Base-by-base conservation (phyloP, 495 filamentous ascomycete species). In the Hypoxylon fuscum region DNA sequence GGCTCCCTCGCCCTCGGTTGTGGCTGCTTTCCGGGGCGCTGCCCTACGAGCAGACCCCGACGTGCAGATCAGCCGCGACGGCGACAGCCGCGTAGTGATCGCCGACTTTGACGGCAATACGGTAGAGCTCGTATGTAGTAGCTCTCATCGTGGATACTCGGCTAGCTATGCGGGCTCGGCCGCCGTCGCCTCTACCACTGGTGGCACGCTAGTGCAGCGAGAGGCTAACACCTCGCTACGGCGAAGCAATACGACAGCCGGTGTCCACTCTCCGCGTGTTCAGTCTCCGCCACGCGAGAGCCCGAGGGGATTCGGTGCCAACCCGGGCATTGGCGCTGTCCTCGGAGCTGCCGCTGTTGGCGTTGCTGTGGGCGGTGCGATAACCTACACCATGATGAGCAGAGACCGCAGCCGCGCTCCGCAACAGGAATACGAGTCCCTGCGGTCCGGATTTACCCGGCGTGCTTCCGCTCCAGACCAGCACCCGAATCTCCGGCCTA, bases 321-420 rank as follows among this genome's bases (percentile, higher is more conserved):
- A 76, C 37, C 70, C 76, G 18, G 70, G 83, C 12, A 68, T 81
- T 9, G 83, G 86, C 32, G 86, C 87, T 1, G 76, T 96, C 17
- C 79, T 96, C 4, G 91, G 90, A 18, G 61, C 61, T 2, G 72
- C 74, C n/a, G 81, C 93, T 29, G 83, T 92, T 5, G 92, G 90
- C 20, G 92, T 88, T 17, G 90, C 89, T 11, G 84, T 89, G 2
- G 92, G 89, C 45, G 89, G 88, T 11, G 88, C 87, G 0, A 69
- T 92, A 32, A 88, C 89, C 1, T 94, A 93, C 70, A 86, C 88
- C 31, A 87, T 90, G 77, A 77, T 81, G 53, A 86, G 80, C 60
- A 73, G 79, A 22, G 88, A 87, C 56, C 72, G 75, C 6, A 72
- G 78, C 32, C 79, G 70, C 27, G 68, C 70, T 69, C 64, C 81